Evolutionary conservation across 495 filamentous ascomycete species (phyloP).

Genomic region (Darksidea phi): DNA sequence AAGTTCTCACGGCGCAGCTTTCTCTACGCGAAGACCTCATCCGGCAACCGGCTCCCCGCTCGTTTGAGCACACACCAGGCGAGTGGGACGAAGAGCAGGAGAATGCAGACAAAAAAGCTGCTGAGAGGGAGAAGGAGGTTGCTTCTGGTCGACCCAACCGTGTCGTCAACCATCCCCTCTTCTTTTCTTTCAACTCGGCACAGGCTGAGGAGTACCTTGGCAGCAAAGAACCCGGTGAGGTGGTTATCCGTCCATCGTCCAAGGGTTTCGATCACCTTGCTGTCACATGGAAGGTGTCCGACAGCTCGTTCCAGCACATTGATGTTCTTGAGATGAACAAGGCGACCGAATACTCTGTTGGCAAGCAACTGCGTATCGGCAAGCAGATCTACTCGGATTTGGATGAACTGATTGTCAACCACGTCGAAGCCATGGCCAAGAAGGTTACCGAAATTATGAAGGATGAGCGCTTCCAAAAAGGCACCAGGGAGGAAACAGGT

Average conservation of each 20-base stretch:
- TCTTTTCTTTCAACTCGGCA: conserved; percentile 84
- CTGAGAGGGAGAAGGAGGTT: conserved; percentile 76
- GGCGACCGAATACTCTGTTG: conserved; percentile 91
- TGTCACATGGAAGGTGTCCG: conserved; percentile 96
- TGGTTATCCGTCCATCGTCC: conserved; percentile 91
- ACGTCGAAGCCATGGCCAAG: conserved; percentile 94
- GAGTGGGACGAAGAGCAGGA: conserved; percentile 89
- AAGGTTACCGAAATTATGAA: conserved; percentile 96
- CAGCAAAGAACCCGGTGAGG: conserved; percentile 78
- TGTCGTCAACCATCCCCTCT: conserved; percentile 95
- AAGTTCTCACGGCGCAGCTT: conserved; percentile 75
- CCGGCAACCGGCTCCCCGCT: conserved; percentile 63
- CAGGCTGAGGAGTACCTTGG: conserved; percentile 94
- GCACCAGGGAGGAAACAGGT: conserved; percentile 80
- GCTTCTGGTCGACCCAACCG: conserved; percentile 76
- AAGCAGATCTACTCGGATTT: conserved; percentile 92
- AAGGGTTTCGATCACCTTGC: conserved; percentile 93
- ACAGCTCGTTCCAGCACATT: conserved; percentile 92
- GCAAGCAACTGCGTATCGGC: conserved; percentile 76
- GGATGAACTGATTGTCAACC: conserved; percentile 94
- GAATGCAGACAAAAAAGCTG: conserved; percentile 66
- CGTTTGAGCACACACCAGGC: conserved; percentile 64
- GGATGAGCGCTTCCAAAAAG: conserved; percentile 84
- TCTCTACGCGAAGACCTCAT: conserved; percentile 79
- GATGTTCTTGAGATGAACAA: conserved; percentile 97